Evolutionary conservation across 2,329 filamentous ascomycete genomes (phyloP), one percentile per base, ranked within the genome.

Genomic region (Penicillium sp.): DNA sequence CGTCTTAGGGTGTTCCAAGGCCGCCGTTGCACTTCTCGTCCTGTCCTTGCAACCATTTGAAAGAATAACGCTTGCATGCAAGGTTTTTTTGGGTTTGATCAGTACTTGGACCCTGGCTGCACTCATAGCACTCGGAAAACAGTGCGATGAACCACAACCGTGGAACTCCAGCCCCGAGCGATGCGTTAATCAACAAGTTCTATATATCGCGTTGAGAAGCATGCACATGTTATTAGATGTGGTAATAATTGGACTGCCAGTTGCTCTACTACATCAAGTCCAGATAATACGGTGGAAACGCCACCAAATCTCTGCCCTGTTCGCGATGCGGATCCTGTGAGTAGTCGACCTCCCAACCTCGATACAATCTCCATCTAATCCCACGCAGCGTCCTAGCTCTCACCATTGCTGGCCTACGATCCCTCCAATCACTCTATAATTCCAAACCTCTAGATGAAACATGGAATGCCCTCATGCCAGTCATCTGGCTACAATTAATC

Each of bases 401-500:
- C 6, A 60, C 55, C 2, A 60, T 58, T 29, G 50, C 51, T 8
- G 58, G 40, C n/a, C 21, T 58, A 19, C 41, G 13, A 12, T 60
- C 58, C 6, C 47, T 60, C 2, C 47, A 27, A 23, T 46, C 51
- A 8, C 23, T 54, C 2, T 58, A 55, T 33, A 17, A 42, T 17
- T 46, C 51, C 2, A 27, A 47, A 0, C 56, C 37, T 6, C 25
- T 29, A 27, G 58, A 60, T 37, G 35, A 42, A 47, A 47, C 55
- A 17, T 60, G 58, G 58, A 31, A 60, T 23, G 19, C 41, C 1
- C 42, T 60, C 6, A 60, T 60, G 56, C 56, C 55, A 19, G 37
- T 42, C 6, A 58, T 60, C 13, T 60, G 58, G 58, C 42, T 60
- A 12, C 58, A 60, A 38, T 31, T 58, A 27, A 50, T 58, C 6